Base-by-base conservation (phyloP, 1,139 yeast genomes). In the Taphrina pruni region DNA sequence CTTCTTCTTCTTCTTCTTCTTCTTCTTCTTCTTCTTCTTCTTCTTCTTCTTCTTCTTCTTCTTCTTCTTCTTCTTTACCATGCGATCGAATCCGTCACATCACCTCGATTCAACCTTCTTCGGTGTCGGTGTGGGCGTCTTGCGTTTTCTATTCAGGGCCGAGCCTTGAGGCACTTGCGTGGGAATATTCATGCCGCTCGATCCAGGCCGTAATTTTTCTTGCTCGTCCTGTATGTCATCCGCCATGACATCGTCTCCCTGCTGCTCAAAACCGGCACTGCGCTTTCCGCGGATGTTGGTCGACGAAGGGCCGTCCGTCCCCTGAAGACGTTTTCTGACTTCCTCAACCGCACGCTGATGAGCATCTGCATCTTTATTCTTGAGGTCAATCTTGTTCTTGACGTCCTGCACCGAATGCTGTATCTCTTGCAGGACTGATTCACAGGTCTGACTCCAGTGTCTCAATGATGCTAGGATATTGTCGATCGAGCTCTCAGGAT, bases 381-480 rank as follows among this genome's bases (percentile, higher is more conserved):
- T 54, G 20, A 43, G 17, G 17, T 35, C 58, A n/a, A 38, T 36
- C 17, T 21, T 43, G 21, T 36, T 58, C 41, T 26, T 21, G 54
- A 50, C 36, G 2, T 58, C 41, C 12, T 43, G 38, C 12, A 46
- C 45, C 38, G 62, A 52, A 6, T 32, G 21, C 26, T 43, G 39
- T 11, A 58, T 45, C 41, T 58, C 43, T 12, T n/a, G 12, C n/a
- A 58, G 43, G n/a, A 58, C 62, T 6, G 62, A 20, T 6, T 58
- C 62, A 48, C 62, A 58, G 3, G 51, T 58, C 41, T 58, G 38
- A 12, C 41, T n/a, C 62, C 62, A 58, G 4, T 20, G 26, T 8
- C 21, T 32, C 20, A 58, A 32, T 2, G 62, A 58, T 6, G 52
- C 12, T 12, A 35, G 9, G 9, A 58, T 43, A 14, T 14, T 21